A percentile compares a stretch with the other conserved stretches of the same genome.
These are phyloP conservation scores for Phytophthora megakarya DNA, from an alignment of 352 stramenopile genomes.

Conservation along the genomic window DNA sequence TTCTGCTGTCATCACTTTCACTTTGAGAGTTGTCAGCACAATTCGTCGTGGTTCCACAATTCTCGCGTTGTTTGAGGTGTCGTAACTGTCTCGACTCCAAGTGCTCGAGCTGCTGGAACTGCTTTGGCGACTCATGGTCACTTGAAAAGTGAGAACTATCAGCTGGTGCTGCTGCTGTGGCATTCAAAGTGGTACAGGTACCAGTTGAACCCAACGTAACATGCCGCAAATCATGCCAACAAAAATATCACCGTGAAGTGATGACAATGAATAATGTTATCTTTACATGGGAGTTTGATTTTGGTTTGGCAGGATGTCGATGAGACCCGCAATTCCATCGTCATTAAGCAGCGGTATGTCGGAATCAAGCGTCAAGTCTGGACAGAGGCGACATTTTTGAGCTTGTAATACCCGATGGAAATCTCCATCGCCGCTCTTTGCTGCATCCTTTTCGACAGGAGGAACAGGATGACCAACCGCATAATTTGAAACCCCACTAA, in stretches of 20 bases:
- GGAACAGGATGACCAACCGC: no score
- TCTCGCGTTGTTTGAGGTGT: neutral
- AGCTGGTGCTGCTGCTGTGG: neutral
- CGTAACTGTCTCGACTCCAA: slow-evolving; percentile 3
- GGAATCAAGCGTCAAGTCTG: neutral
- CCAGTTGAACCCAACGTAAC: slow-evolving; percentile 1
- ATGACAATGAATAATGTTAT: no score
- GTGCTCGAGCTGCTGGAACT: slow-evolving; percentile 1
- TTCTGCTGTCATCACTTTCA: slow-evolving; percentile 11
- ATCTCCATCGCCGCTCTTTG: neutral
- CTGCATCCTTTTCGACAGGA: no score
- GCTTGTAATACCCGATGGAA: neutral
- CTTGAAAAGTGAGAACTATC: neutral
- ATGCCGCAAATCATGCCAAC: no score
- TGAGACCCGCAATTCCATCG: slow-evolving; percentile 1
- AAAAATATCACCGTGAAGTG: no score
- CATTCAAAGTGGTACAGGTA: slow-evolving; percentile 19
- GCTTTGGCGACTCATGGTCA: slow-evolving; percentile 3
- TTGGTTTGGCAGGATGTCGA: neutral
- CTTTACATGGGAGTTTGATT: neutral
- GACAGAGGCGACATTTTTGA: neutral
- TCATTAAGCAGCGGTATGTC: slow-evolving; percentile 1
- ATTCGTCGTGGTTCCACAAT: neutral
- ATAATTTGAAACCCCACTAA: no score
- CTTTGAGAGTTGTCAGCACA: slow-evolving; percentile 9